A percentile compares a stretch with the other conserved stretches of the same genome.
phyloP scores from a whole-genome alignment of 1,139 yeast genomes.

The Pichia sp. region DNA sequence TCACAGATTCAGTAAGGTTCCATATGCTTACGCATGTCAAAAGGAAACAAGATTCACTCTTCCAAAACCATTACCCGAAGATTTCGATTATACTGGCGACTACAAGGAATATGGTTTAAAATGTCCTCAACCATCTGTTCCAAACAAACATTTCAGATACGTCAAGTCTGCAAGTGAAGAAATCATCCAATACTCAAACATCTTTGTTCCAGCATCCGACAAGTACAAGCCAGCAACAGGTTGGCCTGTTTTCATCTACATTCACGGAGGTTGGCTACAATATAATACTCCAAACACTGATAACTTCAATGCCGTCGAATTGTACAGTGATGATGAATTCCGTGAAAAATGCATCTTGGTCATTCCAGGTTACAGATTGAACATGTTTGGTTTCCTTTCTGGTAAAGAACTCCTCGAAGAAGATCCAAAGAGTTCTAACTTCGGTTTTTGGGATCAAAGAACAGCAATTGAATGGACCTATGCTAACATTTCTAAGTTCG shows the following conservation, averaged over 20 bases:
- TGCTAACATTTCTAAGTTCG: constrained; percentile 33
- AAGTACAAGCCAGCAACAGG: constrained; percentile 34
- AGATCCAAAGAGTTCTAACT: constrained; percentile 33
- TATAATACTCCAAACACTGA: constrained; percentile 35
- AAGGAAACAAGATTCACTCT: constrained; percentile 18
- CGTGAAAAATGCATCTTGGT: constrained; percentile 37
- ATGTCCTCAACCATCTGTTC: constrained; percentile 36
- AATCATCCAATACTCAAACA: constrained; percentile 37
- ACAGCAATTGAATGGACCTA: constrained; percentile 40
- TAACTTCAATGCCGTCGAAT: constrained; percentile 24
- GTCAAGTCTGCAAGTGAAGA: constrained; percentile 29
- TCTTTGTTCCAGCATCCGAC: constrained; percentile 40
- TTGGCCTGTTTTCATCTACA: constrained; percentile 41
- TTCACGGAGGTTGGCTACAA: constrained; percentile 44
- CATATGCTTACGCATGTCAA: constrained; percentile 25
- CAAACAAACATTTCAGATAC: constrained; percentile 4
- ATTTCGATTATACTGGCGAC: constrained; percentile 37
- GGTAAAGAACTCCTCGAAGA: constrained; percentile 32
- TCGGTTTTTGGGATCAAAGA: constrained; percentile 44
- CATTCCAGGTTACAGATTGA: constrained; percentile 40
- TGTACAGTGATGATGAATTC: constrained; percentile 31
- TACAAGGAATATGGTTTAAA: constrained; percentile 33
- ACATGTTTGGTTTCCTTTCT: constrained; percentile 40
- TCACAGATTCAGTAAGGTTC: constrained; percentile 24
- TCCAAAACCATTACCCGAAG: constrained; percentile 28